These are phyloP conservation scores for Trichoderma harzianum DNA, from an alignment of 2,329 filamentous ascomycete species.

Conservation along the genomic window DNA sequence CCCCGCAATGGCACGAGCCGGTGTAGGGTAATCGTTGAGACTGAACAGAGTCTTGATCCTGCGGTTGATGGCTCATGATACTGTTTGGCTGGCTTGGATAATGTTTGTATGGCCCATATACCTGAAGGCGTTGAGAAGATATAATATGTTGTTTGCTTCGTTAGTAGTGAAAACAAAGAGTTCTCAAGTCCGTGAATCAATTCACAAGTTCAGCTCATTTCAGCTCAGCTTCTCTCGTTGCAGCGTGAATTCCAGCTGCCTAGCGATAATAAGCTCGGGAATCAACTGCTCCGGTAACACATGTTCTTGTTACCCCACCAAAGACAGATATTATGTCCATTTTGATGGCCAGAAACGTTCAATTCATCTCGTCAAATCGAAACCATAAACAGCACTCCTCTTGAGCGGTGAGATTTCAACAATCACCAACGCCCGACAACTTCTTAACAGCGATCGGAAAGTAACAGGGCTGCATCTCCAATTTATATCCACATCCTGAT, in stretches of 20 bases:
- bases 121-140: too few species aligned
- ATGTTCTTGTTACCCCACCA: not conserved
- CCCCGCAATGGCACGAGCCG: slow-evolving; percentile 48
- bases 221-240: not conserved
- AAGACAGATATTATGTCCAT: not conserved
- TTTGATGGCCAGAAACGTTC: not conserved
- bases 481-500: not conserved
- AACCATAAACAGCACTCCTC: not conserved
- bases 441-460: not conserved
- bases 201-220: not conserved
- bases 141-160: too few species aligned
- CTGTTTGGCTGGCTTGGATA: not conserved
- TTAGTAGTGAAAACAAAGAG: not conserved
- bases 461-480: not conserved
- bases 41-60: not conserved
- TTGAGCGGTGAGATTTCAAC: not conserved
- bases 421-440: not conserved
- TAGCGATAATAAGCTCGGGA: not conserved
- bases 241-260: not conserved
- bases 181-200: not conserved
- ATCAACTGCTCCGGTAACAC: not conserved
- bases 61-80: not conserved
- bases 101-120: not conserved
- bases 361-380: not conserved
- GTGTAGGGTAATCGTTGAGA: slow-evolving; percentile 22